Evolutionary conservation across 805 yeast species (phyloP), one percentile per base, ranked within the genome.

Genomic region (Ogataea polymorpha): DNA sequence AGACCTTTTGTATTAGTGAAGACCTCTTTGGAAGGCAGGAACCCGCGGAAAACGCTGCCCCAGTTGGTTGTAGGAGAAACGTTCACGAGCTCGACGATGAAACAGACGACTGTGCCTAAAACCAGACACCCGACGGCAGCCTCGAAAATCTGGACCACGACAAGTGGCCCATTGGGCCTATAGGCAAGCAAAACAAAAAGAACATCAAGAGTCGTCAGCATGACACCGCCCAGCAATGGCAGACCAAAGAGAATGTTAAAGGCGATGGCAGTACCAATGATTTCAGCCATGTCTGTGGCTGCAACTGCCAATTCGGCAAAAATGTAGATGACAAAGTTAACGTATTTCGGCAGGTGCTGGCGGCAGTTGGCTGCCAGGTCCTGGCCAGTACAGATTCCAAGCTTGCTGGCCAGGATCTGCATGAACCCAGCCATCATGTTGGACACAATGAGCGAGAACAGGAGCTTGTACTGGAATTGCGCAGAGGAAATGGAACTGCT

Each of bases 201-300:
- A 6, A 91, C 96, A 55, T 91, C 99, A 3, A 87, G 65, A 16
- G 88, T 82, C 0, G 98, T 91, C 37, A 91, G 62, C 3, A 88
- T 65, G 12, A 91, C 96, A 24, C 99, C 99, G 5, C 79, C 70
- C 6, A 86, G 72, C 14, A 93, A 67, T 0, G 98, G 98, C 6
- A 93, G 68, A 2, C 77, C 74, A 58, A 90, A 79, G 31, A 93
- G 66, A 41, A 91, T 87, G 53, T 93, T 88, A 42, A 91, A 71
- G 0, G 98, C 83, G 42, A 91, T 88, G 3, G 98, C 97, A 3
- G 96, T 87, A n/a, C 99, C 99, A 18, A 93, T 91, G 25, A 91
- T 96, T 60, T 91, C 98, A 1, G 99, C 97, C 49, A 93, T 74
- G 65, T 91, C 99, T 0, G 98, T 91, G 2, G 97, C 96, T 31